phyloP scores from a whole-genome alignment of 169 alveolate genomes.

The Babesia ovis region DNA sequence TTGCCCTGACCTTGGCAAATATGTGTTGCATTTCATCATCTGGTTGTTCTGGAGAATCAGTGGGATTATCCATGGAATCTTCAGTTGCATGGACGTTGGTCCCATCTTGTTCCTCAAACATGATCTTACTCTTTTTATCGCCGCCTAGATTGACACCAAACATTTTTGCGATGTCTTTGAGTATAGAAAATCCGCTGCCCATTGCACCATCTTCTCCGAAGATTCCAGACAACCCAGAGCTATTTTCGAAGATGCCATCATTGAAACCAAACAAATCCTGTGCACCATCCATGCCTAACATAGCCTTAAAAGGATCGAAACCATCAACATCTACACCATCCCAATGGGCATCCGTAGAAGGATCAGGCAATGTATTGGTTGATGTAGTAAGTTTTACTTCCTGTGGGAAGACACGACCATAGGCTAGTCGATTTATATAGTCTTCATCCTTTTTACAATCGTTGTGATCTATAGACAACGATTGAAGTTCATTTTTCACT shows the following conservation, averaged over 20 bases:
- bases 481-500: constrained; percentile 38
- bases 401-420: constrained; percentile 49
- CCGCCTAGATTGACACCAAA: constrained; percentile 31
- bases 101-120: constrained; percentile 21
- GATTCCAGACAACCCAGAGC: not conserved
- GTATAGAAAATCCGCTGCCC: constrained; percentile 40
- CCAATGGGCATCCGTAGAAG: not conserved
- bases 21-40: constrained; percentile 31
- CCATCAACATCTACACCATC: not conserved
- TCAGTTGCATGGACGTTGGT: not conserved
- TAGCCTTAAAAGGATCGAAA: not conserved
- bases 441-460: constrained; percentile 58
- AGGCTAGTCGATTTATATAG: constrained; percentile 46
- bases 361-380: not conserved
- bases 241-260: constrained; percentile 3
- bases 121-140: not conserved
- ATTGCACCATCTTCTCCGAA: constrained; percentile 20
- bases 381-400: not conserved
- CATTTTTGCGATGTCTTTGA: constrained; percentile 60
- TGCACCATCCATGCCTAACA: not conserved
- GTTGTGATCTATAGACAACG: constrained; percentile 18
- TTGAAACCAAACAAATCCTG: constrained; percentile 1
- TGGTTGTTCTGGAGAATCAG: not conserved
- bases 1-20: constrained; percentile 21
- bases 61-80: not conserved